Evolutionary conservation across 805 yeast genomes (phyloP).

Genomic region (Metschnikowia reukaufii): DNA sequence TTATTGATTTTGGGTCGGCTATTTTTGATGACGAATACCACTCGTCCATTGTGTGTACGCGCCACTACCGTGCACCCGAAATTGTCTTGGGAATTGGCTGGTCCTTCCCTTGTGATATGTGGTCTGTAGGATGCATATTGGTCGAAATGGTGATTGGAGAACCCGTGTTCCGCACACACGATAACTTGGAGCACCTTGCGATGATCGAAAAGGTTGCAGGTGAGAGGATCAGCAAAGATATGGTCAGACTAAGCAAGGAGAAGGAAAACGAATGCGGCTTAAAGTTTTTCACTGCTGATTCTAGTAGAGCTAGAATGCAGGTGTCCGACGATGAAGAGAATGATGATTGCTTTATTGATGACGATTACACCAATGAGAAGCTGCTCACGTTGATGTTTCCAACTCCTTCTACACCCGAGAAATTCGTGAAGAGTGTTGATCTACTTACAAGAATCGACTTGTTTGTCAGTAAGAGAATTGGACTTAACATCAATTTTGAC

Average conservation of each 20-base stretch:
- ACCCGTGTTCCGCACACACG: slow-evolving; percentile 92
- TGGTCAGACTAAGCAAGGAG: slow-evolving; percentile 36
- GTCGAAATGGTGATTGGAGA: slow-evolving; percentile 93
- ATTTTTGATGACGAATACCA: slow-evolving; percentile 93
- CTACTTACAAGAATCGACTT: slow-evolving; percentile 44
- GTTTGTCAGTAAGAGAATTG: slow-evolving; percentile 43
- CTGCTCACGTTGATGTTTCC: slow-evolving; percentile 40
- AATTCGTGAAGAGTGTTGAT: slow-evolving; percentile 39
- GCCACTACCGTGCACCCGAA: slow-evolving; percentile 98
- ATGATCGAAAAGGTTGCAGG: slow-evolving; percentile 86
- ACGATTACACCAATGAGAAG: slow-evolving; percentile 23
- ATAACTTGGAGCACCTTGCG: slow-evolving; percentile 89
- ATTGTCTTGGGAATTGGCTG: slow-evolving; percentile 93
- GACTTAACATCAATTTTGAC: slow-evolving; percentile 40
- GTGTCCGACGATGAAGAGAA: slow-evolving; percentile 21
- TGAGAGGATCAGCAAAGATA: slow-evolving; percentile 45
- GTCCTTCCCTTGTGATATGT: slow-evolving; percentile 95
- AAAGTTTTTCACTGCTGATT: slow-evolving; percentile 33
- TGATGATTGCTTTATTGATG: slow-evolving; percentile 34
- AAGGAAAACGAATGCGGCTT: slow-evolving; percentile 43
- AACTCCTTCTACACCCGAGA: slow-evolving; percentile 36
- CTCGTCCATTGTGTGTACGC: slow-evolving; percentile 85
- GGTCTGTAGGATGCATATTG: slow-evolving; percentile 94
- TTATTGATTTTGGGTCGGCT: slow-evolving; percentile 97
- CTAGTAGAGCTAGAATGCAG: slow-evolving; percentile 9